phyloP scores from a whole-genome alignment of 768 basidiomycete species.

The Artomyces pyxidatus region DNA sequence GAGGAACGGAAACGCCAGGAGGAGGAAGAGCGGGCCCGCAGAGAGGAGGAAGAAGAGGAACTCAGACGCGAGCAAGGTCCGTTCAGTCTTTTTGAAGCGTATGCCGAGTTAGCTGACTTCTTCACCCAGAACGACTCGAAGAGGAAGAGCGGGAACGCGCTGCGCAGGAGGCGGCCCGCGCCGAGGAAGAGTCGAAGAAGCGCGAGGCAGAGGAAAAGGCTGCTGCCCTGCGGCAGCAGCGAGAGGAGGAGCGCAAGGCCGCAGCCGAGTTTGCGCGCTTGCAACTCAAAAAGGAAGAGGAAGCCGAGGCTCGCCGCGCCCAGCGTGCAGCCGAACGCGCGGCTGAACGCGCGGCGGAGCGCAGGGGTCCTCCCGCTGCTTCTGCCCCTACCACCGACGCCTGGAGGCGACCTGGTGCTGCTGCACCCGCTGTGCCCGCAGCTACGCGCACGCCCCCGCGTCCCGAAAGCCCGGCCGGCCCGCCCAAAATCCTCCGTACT shows the following conservation, averaged over 20 bases:
- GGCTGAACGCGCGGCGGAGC: slow-evolving; percentile 19
- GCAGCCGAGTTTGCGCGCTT: slow-evolving; percentile 47
- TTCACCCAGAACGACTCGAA: slow-evolving; percentile 16
- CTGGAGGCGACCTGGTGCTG: slow-evolving; percentile 17
- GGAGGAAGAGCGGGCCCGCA: slow-evolving; percentile 28
- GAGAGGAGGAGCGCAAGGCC: slow-evolving; percentile 43
- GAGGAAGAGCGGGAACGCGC: slow-evolving; percentile 21
- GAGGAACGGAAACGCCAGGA: slow-evolving; percentile 41
- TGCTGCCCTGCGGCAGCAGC: slow-evolving; percentile 42
- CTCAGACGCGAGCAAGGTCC: slow-evolving; percentile 43
- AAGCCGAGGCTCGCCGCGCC: slow-evolving; percentile 34
- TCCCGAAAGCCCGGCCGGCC: slow-evolving; percentile 44
- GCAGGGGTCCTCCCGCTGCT: slow-evolving; percentile 18
- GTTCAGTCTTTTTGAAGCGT: slow-evolving; percentile 16
- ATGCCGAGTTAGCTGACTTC: neutral
- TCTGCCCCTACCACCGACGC: slow-evolving; percentile 21
- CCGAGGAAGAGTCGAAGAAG: slow-evolving; percentile 45
- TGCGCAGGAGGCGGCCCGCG: slow-evolving; percentile 28
- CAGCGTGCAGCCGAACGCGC: slow-evolving; percentile 26
- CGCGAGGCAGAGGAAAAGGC: slow-evolving; percentile 55
- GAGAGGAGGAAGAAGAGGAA: slow-evolving; percentile 34
- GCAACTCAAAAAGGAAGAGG: slow-evolving; percentile 57
- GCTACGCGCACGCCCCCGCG: slow-evolving; percentile 32
- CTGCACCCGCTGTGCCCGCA: slow-evolving; percentile 17
- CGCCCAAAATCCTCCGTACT: slow-evolving; percentile 19